Conservation (phyloP, 2,329 filamentous ascomycete genomes). For the Coleophoma cylindrospora region DNA sequence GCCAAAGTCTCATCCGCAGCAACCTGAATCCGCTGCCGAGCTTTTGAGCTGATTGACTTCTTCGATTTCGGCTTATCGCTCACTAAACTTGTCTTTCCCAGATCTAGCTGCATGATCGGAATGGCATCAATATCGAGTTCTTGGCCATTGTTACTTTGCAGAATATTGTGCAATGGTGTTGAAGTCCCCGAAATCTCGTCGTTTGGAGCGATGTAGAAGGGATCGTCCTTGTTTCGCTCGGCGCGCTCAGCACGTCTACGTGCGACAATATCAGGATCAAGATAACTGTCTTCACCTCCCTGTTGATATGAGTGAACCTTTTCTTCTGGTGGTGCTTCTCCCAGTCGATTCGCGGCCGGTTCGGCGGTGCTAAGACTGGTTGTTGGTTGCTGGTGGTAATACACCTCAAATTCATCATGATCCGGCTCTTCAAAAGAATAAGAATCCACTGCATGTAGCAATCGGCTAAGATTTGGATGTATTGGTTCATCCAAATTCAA, state of each 20-base stretch:
- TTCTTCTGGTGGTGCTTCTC: conserved; percentile 38
- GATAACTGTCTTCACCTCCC: conserved; percentile 56
- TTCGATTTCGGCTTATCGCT: conserved; percentile 21
- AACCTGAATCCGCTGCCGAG: conserved; percentile 60
- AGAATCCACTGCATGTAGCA: conserved; percentile 56
- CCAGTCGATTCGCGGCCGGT: conserved; percentile 50
- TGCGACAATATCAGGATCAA: conserved; percentile 70
- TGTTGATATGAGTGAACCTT: conserved; percentile 51
- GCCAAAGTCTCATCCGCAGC: conserved; percentile 70
- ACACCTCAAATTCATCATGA: conserved; percentile 62
- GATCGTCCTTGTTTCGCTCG: conserved; percentile 86
- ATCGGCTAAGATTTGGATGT: conserved; percentile 63
- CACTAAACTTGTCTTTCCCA: conserved; percentile 44
- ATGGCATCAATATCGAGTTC: conserved; percentile 91
- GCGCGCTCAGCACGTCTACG: conserved; percentile 69
- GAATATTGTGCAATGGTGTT: conserved; percentile 75
- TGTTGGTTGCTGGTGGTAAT: conserved; percentile 54
- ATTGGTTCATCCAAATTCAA: conserved; percentile 80
- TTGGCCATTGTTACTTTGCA: conserved; percentile 66
- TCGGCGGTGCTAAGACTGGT: conserved; percentile 41
- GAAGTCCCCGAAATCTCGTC: conserved; percentile 54
- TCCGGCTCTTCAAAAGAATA: conserved; percentile 44
- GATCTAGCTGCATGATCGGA: conserved; percentile 87
- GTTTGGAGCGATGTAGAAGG: conserved; percentile 76
- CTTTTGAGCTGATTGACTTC: conserved; percentile 32